Evolutionary conservation across 2,329 filamentous ascomycete species (phyloP).

Genomic region (Xylariaceae sp.): DNA sequence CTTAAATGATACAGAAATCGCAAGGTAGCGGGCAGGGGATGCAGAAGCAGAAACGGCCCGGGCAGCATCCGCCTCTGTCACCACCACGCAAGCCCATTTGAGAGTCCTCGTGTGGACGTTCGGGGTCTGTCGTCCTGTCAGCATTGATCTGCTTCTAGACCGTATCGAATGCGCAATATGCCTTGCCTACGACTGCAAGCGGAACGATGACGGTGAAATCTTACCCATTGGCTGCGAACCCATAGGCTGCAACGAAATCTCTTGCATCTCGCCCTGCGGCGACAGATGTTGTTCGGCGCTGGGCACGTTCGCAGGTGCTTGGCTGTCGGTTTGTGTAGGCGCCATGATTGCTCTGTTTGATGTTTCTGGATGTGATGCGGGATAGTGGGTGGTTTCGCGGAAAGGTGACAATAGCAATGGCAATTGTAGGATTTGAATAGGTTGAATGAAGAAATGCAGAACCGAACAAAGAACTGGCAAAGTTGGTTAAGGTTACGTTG

Average conservation of each 20-base stretch:
- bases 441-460: no score
- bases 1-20: constrained; percentile 27
- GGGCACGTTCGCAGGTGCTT: neutral
- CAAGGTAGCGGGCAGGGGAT: constrained; percentile 26
- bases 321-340: constrained; percentile 9
- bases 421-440: no score
- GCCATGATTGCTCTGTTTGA: constrained; percentile 6
- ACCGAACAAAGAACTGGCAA: no score
- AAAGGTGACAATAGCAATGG: no score
- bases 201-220: neutral
- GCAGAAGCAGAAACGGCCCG: constrained; percentile 28
- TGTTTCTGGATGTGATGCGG: no score
- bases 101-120: constrained; percentile 13
- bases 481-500: no score
- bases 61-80: constrained; percentile 21
- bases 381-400: no score
- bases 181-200: neutral
- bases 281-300: constrained; percentile 9
- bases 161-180: neutral
- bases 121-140: constrained; percentile 13
- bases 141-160: neutral
- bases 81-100: constrained; percentile 22
- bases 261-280: constrained; percentile 10
- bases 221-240: constrained; percentile 13
- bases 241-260: constrained; percentile 14